Base-by-base conservation (phyloP, 805 yeast species). In the Danielozyma ontarioensis region DNA sequence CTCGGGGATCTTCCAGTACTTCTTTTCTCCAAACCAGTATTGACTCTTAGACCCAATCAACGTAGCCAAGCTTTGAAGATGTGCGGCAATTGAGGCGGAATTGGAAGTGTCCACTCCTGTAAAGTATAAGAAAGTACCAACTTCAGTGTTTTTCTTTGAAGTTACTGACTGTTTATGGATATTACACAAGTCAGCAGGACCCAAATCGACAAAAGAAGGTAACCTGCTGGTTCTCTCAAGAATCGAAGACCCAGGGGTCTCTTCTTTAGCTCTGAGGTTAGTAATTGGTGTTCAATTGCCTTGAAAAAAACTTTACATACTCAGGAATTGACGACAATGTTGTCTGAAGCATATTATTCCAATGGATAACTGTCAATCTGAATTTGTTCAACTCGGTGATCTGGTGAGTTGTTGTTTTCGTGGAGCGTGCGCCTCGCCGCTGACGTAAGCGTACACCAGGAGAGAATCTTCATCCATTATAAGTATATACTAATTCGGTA, bases 21-120 rank as follows among this genome's bases (percentile, higher is more conserved):
- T 83, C 41, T 68, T 71, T 50, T 79, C 85, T 11, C 89, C 88
- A 61, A 83, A 84, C 95, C 95, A 84, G 28, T 74, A 62, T 53
- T 84, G 95, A 21, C 74, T 62, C 37, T 73, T 76, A 17, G 72
- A 56, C 11, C 68, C 62, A 19, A 84, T 77, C 24, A 79, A 64
- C 34, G 74, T 83, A 22, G 87, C 80, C 42, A 84, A 54, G 5
- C 76, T 72, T 51, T 82, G 83, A 36, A 83, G 59, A 36, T 78
- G 78, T 1, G 88, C 88, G 8, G 90, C 89, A 34, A 84, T 78
- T 1, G 88, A 73, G 1, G 93, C 84, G 12, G 86, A 74, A 46
- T 77, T 80, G 16, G 86, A 77, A 13, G 83, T 80, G 50, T 84
- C 90, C 2, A 79, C 70, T 5, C 95, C 95, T 0, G 85, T 73